Evolutionary conservation across 2,329 filamentous ascomycete genomes (phyloP).

Genomic region (Paraconiothyrium sp.): DNA sequence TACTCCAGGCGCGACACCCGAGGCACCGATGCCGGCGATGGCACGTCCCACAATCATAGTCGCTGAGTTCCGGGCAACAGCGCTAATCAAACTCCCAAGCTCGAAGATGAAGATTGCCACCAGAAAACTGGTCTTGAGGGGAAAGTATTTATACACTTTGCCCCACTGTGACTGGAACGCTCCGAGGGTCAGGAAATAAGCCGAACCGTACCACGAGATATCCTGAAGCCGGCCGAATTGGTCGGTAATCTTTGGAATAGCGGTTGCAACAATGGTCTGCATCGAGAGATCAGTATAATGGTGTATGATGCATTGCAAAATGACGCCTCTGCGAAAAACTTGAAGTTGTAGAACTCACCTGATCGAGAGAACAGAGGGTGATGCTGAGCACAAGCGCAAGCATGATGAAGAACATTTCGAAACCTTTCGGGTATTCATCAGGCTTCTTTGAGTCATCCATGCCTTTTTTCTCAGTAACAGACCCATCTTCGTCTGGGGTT

Average conservation of each 20-base stretch:
- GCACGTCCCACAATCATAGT: slow-evolving; percentile 49
- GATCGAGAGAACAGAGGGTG: slow-evolving; percentile 22
- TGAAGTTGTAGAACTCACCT: slow-evolving; percentile 1
- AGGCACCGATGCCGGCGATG: slow-evolving; percentile 37
- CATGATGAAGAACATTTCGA: slow-evolving; percentile 26
- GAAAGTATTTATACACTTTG: slow-evolving; percentile 58
- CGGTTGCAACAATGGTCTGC: slow-evolving; percentile 45
- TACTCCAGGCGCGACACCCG: slow-evolving; percentile 45
- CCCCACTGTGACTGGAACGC: slow-evolving; percentile 58
- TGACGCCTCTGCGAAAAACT: background rate
- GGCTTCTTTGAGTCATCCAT: background rate
- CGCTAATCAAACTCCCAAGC: slow-evolving; percentile 64
- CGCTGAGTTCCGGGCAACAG: slow-evolving; percentile 35
- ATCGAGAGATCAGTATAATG: background rate
- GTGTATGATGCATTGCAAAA: background rate
- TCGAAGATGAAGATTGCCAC: slow-evolving; percentile 59
- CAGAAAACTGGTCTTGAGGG: slow-evolving; percentile 50
- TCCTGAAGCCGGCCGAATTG: slow-evolving; percentile 34
- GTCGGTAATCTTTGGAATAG: slow-evolving; percentile 42
- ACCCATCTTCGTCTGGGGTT: background rate
- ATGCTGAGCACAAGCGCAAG: slow-evolving; percentile 30
- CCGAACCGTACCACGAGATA: slow-evolving; percentile 37
- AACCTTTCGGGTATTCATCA: background rate
- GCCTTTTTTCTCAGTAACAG: background rate
- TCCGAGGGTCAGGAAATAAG: slow-evolving; percentile 56